These are phyloP conservation scores for Apophysomyces trapeziformis DNA, from an alignment of 371 early-diverging fungal genomes.

Conservation along the genomic window DNA sequence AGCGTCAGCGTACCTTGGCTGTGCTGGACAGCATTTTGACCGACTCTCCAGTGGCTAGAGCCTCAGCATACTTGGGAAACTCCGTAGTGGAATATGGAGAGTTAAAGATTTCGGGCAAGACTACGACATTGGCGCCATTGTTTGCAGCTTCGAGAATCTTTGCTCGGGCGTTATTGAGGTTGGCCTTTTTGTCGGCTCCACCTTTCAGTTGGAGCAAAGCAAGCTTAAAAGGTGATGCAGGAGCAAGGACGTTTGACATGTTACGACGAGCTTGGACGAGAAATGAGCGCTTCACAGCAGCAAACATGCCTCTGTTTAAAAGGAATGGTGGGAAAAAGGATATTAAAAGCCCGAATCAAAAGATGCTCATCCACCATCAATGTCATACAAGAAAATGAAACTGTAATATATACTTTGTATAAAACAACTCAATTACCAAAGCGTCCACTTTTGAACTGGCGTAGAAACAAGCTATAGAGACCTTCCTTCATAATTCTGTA, in stretches of 20 bases:
- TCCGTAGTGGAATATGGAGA: constrained; percentile 91
- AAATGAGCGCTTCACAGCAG: background rate
- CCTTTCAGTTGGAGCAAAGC: constrained; percentile 79
- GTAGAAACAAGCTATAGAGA: too few species aligned
- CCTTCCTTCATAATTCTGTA: too few species aligned
- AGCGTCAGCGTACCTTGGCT: constrained; percentile 63
- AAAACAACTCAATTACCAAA: background rate
- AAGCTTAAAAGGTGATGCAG: constrained; percentile 61
- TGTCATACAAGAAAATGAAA: too few species aligned
- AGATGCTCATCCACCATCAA: background rate
- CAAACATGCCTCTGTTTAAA: background rate
- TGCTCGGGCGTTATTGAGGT: constrained; percentile 76
- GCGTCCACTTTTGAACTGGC: background rate
- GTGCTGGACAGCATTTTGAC: constrained; percentile 73
- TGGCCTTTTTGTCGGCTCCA: constrained; percentile 71
- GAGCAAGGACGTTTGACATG: constrained; percentile 29
- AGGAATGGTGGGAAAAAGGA: background rate
- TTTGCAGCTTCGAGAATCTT: constrained; percentile 84
- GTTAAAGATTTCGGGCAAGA: constrained; percentile 98
- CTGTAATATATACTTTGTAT: too few species aligned
- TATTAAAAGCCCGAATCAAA: constrained; percentile 3
- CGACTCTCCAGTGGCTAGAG: constrained; percentile 62
- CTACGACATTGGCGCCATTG: constrained; percentile 84
- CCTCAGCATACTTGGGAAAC: constrained; percentile 84
- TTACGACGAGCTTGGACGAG: background rate